phyloP scores from a whole-genome alignment of 2,329 filamentous ascomycete species.

The Ascocoryne sarcoides region DNA sequence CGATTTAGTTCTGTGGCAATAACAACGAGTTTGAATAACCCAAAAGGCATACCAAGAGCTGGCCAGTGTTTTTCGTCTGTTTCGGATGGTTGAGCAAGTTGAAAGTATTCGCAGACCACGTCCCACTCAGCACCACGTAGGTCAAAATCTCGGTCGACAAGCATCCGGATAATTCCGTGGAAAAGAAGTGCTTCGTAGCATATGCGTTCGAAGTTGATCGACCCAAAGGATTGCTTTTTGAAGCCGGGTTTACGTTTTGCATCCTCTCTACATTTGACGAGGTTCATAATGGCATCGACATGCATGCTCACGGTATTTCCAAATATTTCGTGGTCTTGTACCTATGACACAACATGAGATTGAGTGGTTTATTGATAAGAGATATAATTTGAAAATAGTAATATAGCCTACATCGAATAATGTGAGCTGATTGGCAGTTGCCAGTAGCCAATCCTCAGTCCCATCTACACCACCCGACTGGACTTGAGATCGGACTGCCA shows the following conservation, averaged over 20 bases:
- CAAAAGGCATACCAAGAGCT: constrained; percentile 2
- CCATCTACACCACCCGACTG: constrained; percentile 2
- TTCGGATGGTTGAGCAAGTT: neutral
- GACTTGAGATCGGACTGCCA: neutral
- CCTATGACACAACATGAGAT: no score
- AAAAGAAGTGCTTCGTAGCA: constrained; percentile 4
- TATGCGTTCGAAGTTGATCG: constrained; percentile 2
- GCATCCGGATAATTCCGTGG: constrained; percentile 1
- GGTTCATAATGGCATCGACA: neutral
- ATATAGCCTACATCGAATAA: constrained; percentile 1
- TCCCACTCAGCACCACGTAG: constrained; percentile 1
- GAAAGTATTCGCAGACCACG: constrained; percentile 2
- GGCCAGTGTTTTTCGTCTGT: constrained; percentile 1
- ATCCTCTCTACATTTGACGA: constrained; percentile 1
- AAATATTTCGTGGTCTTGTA: neutral
- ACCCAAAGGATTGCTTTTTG: neutral
- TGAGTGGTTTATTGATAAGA: no score
- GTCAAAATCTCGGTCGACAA: constrained; percentile 3
- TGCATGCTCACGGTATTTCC: neutral
- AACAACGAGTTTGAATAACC: neutral
- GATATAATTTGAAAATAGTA: no score
- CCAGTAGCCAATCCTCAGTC: constrained; percentile 4
- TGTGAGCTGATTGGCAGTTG: constrained; percentile 1
- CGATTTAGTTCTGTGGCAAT: neutral
- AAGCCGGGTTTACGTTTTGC: neutral